Evolutionary conservation across 306 rosid genomes (phyloP), one percentile per base, ranked within the genome.

Genomic region (Trifolium repens): DNA sequence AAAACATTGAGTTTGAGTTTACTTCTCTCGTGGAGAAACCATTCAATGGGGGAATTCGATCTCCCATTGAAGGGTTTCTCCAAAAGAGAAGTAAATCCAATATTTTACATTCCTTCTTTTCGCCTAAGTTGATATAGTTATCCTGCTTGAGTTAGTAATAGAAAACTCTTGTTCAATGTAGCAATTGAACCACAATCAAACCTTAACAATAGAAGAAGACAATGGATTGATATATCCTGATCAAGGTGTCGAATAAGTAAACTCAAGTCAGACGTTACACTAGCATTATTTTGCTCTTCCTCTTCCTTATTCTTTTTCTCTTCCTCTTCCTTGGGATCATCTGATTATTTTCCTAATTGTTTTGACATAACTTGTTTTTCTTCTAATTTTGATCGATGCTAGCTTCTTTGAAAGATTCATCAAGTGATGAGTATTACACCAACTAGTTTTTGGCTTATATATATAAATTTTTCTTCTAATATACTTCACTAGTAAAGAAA

Each of bases 1-100:
- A 4, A 96, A 93, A 69, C 83, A 89, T n/a, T n/a, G n/a, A n/a
- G n/a, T n/a, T 73, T 93, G 98, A 96, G 78, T 88, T 75, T 93
- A 93, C 81, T 89, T 93, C 65, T 88, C 32, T 27, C 32, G 89
- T 11, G 86, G 91, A 70, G 60, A 62, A 42, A 71, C 76, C 59
- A 76, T 76, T 46, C 82, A 86, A 47, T 93, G 98, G 98, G 86
- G 34, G 34, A 2, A 30, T 30, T 30, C 3, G 34, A 30, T 30
- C 42, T 84, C 87, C 98, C 98, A 93, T 47, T 86, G 82, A 46
- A 76, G 78, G 54, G 76, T 71, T 42, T 62, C 64, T 70, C 91
- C 86, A 11, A 91, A 30, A 30, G 34, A 88, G 68, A 93, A 89
- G 80, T 93, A 93, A 76, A 88, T 76, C 98, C 98, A 93, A 73